Evolutionary conservation across 139 green algal species (phyloP), one percentile per base, ranked within the genome.

Genomic region (Closterium sp.): DNA sequence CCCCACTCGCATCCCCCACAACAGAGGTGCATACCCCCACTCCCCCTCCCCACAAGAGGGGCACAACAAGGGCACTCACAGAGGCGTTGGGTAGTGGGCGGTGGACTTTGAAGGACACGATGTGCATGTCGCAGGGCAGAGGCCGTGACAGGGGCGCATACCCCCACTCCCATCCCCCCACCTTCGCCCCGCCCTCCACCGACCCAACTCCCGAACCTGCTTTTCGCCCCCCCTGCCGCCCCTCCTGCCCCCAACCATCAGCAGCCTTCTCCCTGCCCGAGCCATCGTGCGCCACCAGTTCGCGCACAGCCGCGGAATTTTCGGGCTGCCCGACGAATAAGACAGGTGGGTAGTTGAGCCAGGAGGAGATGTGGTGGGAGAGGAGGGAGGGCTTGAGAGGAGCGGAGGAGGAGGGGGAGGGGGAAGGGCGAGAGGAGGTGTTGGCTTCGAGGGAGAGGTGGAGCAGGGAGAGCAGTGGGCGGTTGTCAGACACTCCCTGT

Each of bases 401-500:
- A 10, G 31, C 10, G 19, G 22, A n/a, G 31, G 89, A 45, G 32
- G 79, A 45, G 31, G 28, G 62, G 89, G 31, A 91, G 62, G 62
- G 62, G 62, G 62, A 3, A 79, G 62, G 62, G 62, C 62, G 62
- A 24, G 62, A 79, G 62, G 62, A 79, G 62, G 62, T 79, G 62
- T 79, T 79, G 62, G 62, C 62, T n/a, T 94, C 92, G 6, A 94
- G 31, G 31, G 91, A n/a, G 32, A 94, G 92, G 31, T 94, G 34
- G 85, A 94, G 90, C 17, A 45, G 13, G 70, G 34, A 92, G 31
- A 91, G 73, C 24, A 87, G 31, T 1, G 92, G 92, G 22, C 42
- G 90, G 62, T 94, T 94, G 92, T 94, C 92, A 5, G 84, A 85
- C 29, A 94, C 92, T 42, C 92, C 92, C 85, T 94, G 79, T 28